Conservation (phyloP, 345 rosid species). For the Garcia nutans region DNA sequence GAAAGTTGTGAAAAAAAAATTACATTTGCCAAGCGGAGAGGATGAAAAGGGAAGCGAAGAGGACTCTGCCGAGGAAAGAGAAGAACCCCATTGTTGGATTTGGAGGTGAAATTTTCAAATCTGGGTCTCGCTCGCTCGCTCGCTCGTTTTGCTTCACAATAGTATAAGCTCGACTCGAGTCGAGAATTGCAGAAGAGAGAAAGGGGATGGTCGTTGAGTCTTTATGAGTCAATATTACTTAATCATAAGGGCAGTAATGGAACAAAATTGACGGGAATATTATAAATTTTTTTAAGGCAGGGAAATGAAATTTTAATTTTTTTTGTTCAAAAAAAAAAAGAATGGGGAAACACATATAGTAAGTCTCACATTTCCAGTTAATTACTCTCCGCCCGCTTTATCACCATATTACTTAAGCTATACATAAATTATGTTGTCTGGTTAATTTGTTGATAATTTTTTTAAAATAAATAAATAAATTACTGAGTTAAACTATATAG, state of each 20-base stretch:
- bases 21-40: constrained; percentile 95
- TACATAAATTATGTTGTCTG: no score
- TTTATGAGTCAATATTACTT: not conserved
- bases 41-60: constrained; percentile 83
- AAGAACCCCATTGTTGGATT: constrained; percentile 66
- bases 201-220: not conserved
- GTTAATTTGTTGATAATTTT: no score
- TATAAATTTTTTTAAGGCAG: no score
- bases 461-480: no score
- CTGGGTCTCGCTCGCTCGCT: not conserved
- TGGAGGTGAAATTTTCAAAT: not conserved
- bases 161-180: not conserved
- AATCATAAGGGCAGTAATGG: not conserved
- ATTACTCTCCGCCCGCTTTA: not conserved
- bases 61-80: constrained; percentile 88
- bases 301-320: no score
- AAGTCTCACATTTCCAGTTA: not conserved
- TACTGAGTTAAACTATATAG: no score
- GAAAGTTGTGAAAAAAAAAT: not conserved
- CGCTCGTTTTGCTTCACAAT: not conserved
- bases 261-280: not conserved
- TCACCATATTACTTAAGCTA: no score
- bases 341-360: not conserved
- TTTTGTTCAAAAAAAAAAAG: no score
- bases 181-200: not conserved